Base-by-base conservation (phyloP, 176 grass and related monocot species). In the Carex parvula region DNA sequence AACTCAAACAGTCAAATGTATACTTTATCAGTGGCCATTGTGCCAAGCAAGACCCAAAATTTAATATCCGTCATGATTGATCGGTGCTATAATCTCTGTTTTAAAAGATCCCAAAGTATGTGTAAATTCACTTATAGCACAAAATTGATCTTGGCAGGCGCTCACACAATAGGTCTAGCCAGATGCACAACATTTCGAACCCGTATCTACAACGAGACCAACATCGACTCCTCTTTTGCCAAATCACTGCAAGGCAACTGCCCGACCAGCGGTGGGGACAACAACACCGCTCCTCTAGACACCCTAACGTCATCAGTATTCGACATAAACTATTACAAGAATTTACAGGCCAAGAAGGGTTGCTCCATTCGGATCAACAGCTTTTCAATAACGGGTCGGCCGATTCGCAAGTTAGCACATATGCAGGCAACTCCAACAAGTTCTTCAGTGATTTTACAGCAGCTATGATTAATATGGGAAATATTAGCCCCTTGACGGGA, bases 291-390 rank as follows among this genome's bases (percentile, higher is more conserved):
- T 35, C 86, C 90, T 44, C 66, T 94, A 17, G 90, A 92, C 84
- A 17, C 61, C 55, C 2, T 37, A n/a, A 90, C 90, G 16, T 87
- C 90, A 8, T 77, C 46, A 62, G 50, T 29, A 17, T 94, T 94
- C 18, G 88, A 94, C 84, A 74, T 46, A 55, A 85, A 80, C 59
- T 94, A 80, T 84, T 94, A 83, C 81, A 18, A 24, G 11, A 79
- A 86, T 83, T 68, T 94, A 29, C 1, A 85, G 1, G 46, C 58
- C 15, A 79, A 83, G 57, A 69, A 89, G 16, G 90, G 5, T 60
- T 92, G 17, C 90, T 94, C 12, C 88, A 94, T 85, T 92, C 92
- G 3, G 92, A 94, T 85, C 90, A 92, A 73, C 84, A 92, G 76
- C 88, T 94, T 32, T 87, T 85, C 84, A 86, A 80, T 46, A 87